phyloP scores from a whole-genome alignment of 179 eudicot species.

The Nepenthes alata region DNA sequence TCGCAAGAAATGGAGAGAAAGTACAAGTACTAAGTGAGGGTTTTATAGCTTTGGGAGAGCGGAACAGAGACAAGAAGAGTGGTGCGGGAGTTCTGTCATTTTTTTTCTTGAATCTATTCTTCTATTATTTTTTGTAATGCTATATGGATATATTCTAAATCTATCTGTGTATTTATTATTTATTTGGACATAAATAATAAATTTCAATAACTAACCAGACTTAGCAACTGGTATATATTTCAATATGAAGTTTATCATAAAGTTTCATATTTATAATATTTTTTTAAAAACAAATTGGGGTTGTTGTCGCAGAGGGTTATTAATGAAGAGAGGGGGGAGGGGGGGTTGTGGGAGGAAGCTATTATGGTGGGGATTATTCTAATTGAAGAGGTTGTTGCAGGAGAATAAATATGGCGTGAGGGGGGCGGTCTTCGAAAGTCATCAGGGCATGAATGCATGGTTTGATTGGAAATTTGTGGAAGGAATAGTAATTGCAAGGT shows the following conservation, averaged over 20 bases:
- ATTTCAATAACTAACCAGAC: too few relatives aligned
- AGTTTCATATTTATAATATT: too few relatives aligned
- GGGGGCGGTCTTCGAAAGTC: constrained; percentile 26
- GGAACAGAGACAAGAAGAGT: not conserved
- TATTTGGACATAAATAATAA: too few relatives aligned
- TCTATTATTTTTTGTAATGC: constrained; percentile 4
- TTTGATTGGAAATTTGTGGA: constrained; percentile 1
- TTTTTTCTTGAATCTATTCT: constrained; percentile 1
- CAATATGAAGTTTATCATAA: too few relatives aligned
- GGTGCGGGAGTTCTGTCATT: constrained; percentile 9
- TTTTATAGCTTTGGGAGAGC: too few relatives aligned
- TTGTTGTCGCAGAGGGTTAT: constrained; percentile 24
- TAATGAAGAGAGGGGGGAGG: constrained; percentile 14
- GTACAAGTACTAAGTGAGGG: too few relatives aligned
- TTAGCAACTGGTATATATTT: too few relatives aligned
- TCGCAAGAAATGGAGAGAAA: too few relatives aligned
- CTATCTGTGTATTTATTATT: not conserved
- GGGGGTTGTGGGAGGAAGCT: not conserved
- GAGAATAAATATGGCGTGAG: constrained; percentile 35
- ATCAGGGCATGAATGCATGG: constrained; percentile 5
- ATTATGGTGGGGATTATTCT: constrained; percentile 29
- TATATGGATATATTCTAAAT: too few relatives aligned
- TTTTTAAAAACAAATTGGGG: constrained; percentile 1
- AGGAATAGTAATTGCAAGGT: constrained; percentile 17
- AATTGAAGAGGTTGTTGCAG: constrained; percentile 41